Evolutionary conservation across 768 basidiomycete species (phyloP), one percentile per base, ranked within the genome.

Genomic region (Psilocybe azurescens): DNA sequence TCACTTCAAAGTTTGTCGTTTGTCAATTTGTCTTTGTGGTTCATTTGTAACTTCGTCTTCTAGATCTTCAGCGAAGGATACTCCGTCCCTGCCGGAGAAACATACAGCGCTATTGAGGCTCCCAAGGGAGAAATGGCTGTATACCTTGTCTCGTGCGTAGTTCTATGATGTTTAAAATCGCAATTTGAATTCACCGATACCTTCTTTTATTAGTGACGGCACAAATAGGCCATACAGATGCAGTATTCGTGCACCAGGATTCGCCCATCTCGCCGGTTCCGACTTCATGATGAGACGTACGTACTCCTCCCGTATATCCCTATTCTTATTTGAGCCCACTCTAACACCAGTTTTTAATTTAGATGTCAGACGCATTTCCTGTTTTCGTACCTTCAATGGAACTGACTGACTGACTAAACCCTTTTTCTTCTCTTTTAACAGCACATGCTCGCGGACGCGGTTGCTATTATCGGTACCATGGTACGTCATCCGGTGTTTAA

Each of bases 91-190:
- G 92, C 94, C 16, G 93, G 93, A 20, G 95, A 98, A 79, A 98
- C 97, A 0, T 99, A 99, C 81, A 88, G 86, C 53, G 97, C 97
- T 2, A 98, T 99, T 67, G 97, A 99, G 78, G 97, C 97, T 7
- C 97, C 97, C 49, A 99, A 99, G 79, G 96, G 96, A 65, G 97
- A 99, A 79, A 98, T 98, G 95, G 97, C 84, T 67, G 97, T 99
- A 50, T 99, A 96, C 80, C 89, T 99, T 55, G 95, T 99, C 64
- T 97, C 95, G 87, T 92, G 69, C 70, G 90, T 85, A 11, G 30
- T 59, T 36, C n/a, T 58, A n/a, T 24, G 8, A 47, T 38, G 13
- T 16, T 58, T 48, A 39, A 24, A 30, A 11, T 18, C 49, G 14
- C 18, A 44, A 44, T 55, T 28, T 3, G 20, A 20, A 24, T 32